Evolutionary conservation across 495 filamentous ascomycete genomes (phyloP), one percentile per base, ranked within the genome.

Genomic region (Lentithecium fluviatile): DNA sequence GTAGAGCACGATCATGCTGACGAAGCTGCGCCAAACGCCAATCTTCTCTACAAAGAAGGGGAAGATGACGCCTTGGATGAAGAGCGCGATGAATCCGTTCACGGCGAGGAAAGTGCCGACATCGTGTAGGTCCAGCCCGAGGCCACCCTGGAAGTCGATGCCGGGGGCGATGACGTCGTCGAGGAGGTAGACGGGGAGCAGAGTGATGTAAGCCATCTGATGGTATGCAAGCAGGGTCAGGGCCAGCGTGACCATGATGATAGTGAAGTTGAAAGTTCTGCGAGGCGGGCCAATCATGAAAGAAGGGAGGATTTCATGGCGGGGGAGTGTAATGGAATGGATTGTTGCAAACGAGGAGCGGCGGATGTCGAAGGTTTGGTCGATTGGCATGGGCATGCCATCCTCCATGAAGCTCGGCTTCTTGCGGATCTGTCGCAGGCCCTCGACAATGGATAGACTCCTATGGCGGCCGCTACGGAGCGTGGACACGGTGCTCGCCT

Each of bases 51-150:
- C 67, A 46, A 69, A 66, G 32, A 42, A n/a, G 2, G 67, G 62
- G 50, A 66, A 69, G 26, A 69, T 52, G 48, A 64, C 37, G 5
- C 43, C 63, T 47, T 69, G 67, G 24, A 69, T 62, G 43, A 69
- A 56, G 12, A 69, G 55, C 0, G 62, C 37, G 40, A 66, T 66
- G 49, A 63, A 50, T 37, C 67, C 67, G 40, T 69, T 66, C 23
- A 60, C 58, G 13, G 67, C 62, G 5, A 69, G 56, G 42, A 53
- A 66, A 21, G 56, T 49, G n/a, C 67, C 67, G 21, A 69, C 63
- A 36, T 60, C 61, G 66, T 62, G 67, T 17, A 69, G 8, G 2
- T 38, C 40, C 13, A 54, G 45, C 20, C 67, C 67, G n/a, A 66
- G 59, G 3, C 67, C 67, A 26, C 67, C 67, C 1, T 40, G 11